phyloP scores from a whole-genome alignment of 106 monocot genomes.

The Dendrobium officinale region DNA sequence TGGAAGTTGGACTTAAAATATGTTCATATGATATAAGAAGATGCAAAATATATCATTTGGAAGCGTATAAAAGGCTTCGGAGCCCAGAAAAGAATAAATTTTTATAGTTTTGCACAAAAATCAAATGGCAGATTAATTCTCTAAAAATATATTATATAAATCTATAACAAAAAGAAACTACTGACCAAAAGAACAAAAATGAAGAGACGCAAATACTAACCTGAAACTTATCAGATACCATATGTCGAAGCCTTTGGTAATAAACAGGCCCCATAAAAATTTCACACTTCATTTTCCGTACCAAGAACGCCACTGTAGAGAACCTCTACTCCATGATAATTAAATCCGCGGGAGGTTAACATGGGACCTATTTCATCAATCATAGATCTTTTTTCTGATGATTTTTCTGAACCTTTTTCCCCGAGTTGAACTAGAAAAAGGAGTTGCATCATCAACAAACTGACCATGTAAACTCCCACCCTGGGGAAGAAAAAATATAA shows the following conservation, averaged over 20 bases:
- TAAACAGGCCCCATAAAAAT: slow-evolving; percentile 98
- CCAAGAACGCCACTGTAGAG: slow-evolving; percentile 93
- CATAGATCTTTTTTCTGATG: slow-evolving; percentile 25
- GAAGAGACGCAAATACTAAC: slow-evolving; percentile 13
- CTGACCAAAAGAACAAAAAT: not conserved
- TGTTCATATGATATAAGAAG: no score
- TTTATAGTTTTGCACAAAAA: no score
- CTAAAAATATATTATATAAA: no score
- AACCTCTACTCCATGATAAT: slow-evolving; percentile 92
- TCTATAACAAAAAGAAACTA: not conserved
- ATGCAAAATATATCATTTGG: no score
- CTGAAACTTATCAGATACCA: slow-evolving; percentile 99
- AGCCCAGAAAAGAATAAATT: no score
- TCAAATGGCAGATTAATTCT: no score
- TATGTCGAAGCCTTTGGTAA: slow-evolving; percentile 97
- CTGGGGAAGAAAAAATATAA: slow-evolving; percentile 20
- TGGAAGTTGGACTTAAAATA: no score
- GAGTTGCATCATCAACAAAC: slow-evolving; percentile 94
- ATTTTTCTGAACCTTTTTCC: slow-evolving; percentile 24
- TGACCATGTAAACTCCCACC: slow-evolving; percentile 78
- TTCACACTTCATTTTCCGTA: slow-evolving; percentile 76
- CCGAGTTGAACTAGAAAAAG: slow-evolving; percentile 45
- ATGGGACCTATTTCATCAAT: slow-evolving; percentile 83
- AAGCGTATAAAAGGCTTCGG: no score
- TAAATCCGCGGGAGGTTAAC: slow-evolving; percentile 75